A percentile compares a stretch with the other conserved stretches of the same genome.
Conservation (phyloP, 1,139 yeast genomes). For the Geotrichum siamense region DNA sequence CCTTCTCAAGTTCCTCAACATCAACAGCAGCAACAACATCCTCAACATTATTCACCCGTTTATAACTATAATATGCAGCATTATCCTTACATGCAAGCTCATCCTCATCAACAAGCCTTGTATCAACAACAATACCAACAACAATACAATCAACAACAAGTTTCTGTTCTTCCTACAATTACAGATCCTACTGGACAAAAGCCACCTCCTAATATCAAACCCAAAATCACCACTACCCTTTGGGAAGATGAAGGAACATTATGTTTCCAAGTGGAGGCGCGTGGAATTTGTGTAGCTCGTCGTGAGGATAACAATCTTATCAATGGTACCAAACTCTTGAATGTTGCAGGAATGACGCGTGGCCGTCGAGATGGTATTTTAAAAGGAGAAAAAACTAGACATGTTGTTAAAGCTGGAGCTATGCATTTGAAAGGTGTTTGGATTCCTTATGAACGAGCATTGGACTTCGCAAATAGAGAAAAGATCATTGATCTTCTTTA, state of each 20-base stretch:
- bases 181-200: conserved; percentile 50
- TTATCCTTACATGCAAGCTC: conserved; percentile 17
- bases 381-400: conserved; percentile 79
- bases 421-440: conserved; percentile 97
- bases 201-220: conserved; percentile 59
- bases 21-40: conserved; percentile 11
- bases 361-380: conserved; percentile 92
- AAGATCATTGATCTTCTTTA: conserved; percentile 78
- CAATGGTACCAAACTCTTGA: conserved; percentile 85
- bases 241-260: conserved; percentile 96
- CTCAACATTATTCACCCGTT: conserved; percentile 12
- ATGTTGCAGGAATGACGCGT: conserved; percentile 92
- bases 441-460: conserved; percentile 93
- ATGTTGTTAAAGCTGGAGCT: conserved; percentile 92
- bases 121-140: conserved; percentile 20
- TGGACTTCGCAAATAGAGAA: conserved; percentile 85
- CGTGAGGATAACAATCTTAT: conserved; percentile 90
- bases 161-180: conserved; percentile 22
- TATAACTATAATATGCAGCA: conserved; percentile 12
- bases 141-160: conserved; percentile 16
- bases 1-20: conserved; percentile 14
- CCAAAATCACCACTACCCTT: conserved; percentile 87
- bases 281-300: conserved; percentile 82
- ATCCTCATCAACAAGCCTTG: conserved; percentile 18
- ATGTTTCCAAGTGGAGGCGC: conserved; percentile 93